Base-by-base conservation (phyloP, 495 filamentous ascomycete species). In the Neurospora sp. region DNA sequence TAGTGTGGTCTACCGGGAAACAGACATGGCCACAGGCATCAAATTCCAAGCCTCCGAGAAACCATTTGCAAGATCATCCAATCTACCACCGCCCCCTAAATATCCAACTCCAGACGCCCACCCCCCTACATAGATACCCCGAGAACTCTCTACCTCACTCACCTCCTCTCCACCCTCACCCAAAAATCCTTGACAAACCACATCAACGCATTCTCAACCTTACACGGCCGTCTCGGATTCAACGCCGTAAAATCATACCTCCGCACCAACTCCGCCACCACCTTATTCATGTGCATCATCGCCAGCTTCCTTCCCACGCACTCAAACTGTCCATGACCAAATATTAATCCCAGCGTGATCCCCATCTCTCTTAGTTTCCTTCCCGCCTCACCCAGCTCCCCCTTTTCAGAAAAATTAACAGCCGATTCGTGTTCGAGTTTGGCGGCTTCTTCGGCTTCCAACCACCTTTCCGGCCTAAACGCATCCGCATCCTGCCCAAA, bases 201-300 rank as follows among this genome's bases (percentile, higher is more conserved):
- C 23, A 76, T 74, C 12, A 75, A 60, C 16, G 75, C 75, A 31
- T 49, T 72, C 23, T 40, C 69, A 14, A 74, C 38, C 60, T 76
- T 79, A 70, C 77, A 70, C 18, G 77, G 86, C 81, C 69, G 77
- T 75, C n/a, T 20, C n/a, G 77, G 76, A 31, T 77, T 71, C 3
- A 76, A 35, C 35, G 74, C 35, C 1, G 76, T 60, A 23, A 79
- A 72, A 27, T 79, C 71, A 41, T 73, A 76, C 4, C 74, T 66
- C 3, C 77, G 40, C 8, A 79, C 27, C 35, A 79, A 23, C 77
- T 78, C 42, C 42, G 18, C 20, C 75, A 89, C 77, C 1, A 83
- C 79, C 79, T 90, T 91, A 70, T 86, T 85, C 46, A 88, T 76
- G 77, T 88, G 78, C 76, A 84, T 77, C 31, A 77, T 76, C 2